These are phyloP conservation scores for Rheum nobile DNA, from an alignment of 148 eudicot species.

Conservation along the genomic window DNA sequence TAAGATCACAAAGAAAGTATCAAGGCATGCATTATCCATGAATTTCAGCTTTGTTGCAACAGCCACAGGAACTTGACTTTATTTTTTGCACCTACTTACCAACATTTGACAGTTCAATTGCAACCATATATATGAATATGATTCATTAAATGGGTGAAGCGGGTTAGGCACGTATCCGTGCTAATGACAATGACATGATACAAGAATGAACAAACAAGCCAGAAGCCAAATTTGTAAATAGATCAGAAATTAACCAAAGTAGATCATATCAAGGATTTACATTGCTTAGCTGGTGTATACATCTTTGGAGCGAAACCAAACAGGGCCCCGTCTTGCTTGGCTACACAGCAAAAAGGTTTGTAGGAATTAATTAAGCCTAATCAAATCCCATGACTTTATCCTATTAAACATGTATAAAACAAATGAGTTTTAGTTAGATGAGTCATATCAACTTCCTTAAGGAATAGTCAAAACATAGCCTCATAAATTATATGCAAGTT, in stretches of 20 bases:
- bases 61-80: neutral
- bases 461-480: neutral
- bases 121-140: no score
- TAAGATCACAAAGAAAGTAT: neutral
- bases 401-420: neutral
- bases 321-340: neutral
- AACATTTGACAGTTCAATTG: neutral
- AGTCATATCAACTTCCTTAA: neutral
- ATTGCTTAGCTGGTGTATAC: neutral
- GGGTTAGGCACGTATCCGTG: neutral
- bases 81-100: constrained; percentile 1
- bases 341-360: neutral
- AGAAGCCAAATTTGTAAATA: neutral
- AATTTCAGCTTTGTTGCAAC: neutral
- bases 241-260: neutral
- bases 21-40: neutral
- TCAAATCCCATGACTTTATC: neutral
- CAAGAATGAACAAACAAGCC: neutral
- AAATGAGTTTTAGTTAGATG: neutral
- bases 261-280: no score
- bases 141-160: neutral
- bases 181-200: neutral
- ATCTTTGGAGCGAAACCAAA: neutral
- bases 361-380: neutral
- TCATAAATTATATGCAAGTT: no score